phyloP scores from a whole-genome alignment of 805 yeast species.

The Teunomyces barrocoloradensis region DNA sequence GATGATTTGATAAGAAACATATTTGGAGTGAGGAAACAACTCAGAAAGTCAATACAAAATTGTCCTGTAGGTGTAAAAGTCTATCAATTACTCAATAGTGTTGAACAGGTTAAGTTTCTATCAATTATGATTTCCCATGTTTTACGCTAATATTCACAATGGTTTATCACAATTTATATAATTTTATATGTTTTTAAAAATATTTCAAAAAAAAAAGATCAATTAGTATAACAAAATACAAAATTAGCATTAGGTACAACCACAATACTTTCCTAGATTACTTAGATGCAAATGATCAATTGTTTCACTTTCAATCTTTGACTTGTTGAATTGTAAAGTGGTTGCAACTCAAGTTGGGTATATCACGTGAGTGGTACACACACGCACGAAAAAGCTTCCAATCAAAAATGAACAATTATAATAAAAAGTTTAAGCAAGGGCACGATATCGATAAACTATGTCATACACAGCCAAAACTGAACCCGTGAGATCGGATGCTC shows the following conservation, averaged over 20 bases:
- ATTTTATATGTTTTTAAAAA: no score
- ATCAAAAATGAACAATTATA: slow-evolving; percentile 4
- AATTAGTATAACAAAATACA: neutral
- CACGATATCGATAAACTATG: slow-evolving; percentile 21
- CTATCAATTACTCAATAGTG: no score
- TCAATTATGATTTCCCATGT: no score
- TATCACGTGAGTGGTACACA: neutral
- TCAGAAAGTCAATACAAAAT: neutral
- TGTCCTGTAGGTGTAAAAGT: no score
- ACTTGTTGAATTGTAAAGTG: neutral
- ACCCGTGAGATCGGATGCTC: slow-evolving; percentile 41
- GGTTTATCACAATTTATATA: no score
- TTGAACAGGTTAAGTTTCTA: no score
- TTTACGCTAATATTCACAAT: no score
- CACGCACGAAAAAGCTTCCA: slow-evolving; percentile 4
- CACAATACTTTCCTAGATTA: neutral
- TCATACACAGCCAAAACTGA: slow-evolving; percentile 37
- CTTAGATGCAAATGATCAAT: no score
- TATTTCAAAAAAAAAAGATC: no score
- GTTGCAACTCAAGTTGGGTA: neutral
- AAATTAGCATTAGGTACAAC: neutral
- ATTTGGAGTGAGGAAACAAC: no score
- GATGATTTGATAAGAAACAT: neutral
- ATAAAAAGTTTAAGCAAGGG: slow-evolving; percentile 1
- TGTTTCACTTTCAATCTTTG: no score